These are phyloP conservation scores for Blastocystis sp. DNA, from an alignment of 352 stramenopile species.

Conservation along the genomic window DNA sequence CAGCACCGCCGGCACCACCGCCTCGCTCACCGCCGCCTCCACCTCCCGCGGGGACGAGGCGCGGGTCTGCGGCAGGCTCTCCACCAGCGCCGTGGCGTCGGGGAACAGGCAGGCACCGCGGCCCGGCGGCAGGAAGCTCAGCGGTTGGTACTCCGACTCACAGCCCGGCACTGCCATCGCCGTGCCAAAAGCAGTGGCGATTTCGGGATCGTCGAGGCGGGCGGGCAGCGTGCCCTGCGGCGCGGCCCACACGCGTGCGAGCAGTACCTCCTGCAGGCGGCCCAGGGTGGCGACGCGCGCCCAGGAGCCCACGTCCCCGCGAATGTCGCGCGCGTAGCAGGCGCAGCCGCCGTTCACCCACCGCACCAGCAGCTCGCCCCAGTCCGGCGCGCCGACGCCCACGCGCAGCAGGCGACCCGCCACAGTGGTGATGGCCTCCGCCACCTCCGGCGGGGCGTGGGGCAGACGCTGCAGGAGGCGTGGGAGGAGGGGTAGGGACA, in stretches of 20 bases:
- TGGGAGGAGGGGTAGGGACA: neutral
- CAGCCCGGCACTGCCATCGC: neutral
- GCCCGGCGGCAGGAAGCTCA: neutral
- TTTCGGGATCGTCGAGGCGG: neutral
- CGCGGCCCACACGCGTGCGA: neutral
- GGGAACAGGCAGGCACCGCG: neutral
- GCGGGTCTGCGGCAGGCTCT: neutral
- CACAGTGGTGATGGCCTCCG: neutral
- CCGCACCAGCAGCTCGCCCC: neutral
- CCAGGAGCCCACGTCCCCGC: conserved; percentile 6
- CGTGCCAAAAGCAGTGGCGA: neutral
- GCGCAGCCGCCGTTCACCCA: neutral
- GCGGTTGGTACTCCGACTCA: neutral
- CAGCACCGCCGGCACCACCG: neutral
- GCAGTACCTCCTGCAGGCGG: neutral
- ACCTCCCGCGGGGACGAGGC: neutral
- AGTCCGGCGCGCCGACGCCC: neutral
- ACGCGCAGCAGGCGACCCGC: neutral
- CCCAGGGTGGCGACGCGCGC: neutral
- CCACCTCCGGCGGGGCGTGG: neutral
- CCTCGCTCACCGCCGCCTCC: neutral
- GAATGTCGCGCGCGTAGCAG: neutral
- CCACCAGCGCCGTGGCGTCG: neutral
- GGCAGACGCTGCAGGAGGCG: neutral
- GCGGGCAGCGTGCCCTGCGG: neutral